Evolutionary conservation across 139 green algal species (phyloP).

Genomic region (Chlorella vulgaris): DNA sequence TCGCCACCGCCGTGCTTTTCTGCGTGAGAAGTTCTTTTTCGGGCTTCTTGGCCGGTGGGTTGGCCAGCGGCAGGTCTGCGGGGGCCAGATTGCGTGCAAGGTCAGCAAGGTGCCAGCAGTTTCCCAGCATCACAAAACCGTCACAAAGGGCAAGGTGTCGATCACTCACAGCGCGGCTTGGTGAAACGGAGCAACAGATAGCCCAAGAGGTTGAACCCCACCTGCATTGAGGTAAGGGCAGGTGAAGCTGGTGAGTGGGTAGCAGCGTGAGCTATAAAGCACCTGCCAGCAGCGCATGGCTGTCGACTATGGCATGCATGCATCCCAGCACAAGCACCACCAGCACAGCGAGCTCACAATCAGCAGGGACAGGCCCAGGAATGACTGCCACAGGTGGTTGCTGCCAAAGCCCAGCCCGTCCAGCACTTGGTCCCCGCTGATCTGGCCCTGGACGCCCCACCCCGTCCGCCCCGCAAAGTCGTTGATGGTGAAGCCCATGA

Average conservation of each 20-base stretch:
- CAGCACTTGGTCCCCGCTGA: constrained; percentile 6
- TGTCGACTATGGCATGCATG: too few species aligned
- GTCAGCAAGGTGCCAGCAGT: too few species aligned
- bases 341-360: not conserved
- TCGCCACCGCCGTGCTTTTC: too few species aligned
- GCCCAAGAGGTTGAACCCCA: constrained; percentile 38
- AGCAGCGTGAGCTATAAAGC: not conserved
- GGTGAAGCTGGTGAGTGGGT: not conserved
- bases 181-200: constrained; percentile 43
- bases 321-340: not conserved
- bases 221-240: not conserved
- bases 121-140: too few species aligned
- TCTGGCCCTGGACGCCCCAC: not conserved
- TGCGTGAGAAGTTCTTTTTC: too few species aligned
- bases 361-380: constrained; percentile 39
- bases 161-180: constrained; percentile 43
- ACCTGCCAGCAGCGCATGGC: too few species aligned
- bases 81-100: too few species aligned
- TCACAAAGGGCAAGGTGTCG: too few species aligned
- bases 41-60: constrained; percentile 16
- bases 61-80: constrained; percentile 34
- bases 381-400: constrained; percentile 40
- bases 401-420: constrained; percentile 26
- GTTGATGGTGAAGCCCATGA: constrained; percentile 55
- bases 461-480: constrained; percentile 43